Base-by-base conservation (phyloP, 108 stramenopile genomes). In the Fragilaria radians region DNA sequence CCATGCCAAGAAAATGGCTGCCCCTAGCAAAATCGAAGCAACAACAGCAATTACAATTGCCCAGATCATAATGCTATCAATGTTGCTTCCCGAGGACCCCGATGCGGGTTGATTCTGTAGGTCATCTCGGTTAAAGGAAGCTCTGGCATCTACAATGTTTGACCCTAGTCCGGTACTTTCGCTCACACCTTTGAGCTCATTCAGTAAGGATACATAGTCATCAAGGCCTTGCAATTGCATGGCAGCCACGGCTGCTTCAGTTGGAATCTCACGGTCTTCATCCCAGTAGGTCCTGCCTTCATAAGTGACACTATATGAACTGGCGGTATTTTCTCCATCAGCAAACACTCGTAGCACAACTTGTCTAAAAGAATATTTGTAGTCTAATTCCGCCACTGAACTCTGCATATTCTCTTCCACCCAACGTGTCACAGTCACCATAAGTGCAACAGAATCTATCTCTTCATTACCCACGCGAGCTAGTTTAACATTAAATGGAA, bases 1-100 rank as follows among this genome's bases (percentile, higher is more conserved):
- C 71, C 73, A 83, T n/a, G 82, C 82, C 74, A 78, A 71, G 48
- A 67, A 47, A 23, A 83, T 52, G 19, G 82, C 77, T 48, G 76
- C 68, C 31, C 71, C 52, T 28, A 83, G 52, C 17, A 83, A 60
- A 0, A 63, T 42, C 59, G 77, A 78, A 0, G 82, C 77, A n/a
- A 74, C 29, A 52, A 66, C 75, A 0, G 82, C 82, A 48, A 83
- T 72, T 5, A 74, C 74, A 64, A 83, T 73, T 52, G 82, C 82
- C 46, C 73, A 58, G 27, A 78, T 70, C 57, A 83, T 83, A 30
- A 83, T 68, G 14, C 36, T 14, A 42, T 42, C 36, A 48, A 77
- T 68, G 32, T 77, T 68, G 59, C 77, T 63, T 26, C 31, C 54
- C n/a, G 46, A 32, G 53, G 67, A 58, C 22, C 46, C 32, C 7